These are phyloP conservation scores for Eleusine indica DNA, from an alignment of 176 grass and related monocot species.

Conservation along the genomic window DNA sequence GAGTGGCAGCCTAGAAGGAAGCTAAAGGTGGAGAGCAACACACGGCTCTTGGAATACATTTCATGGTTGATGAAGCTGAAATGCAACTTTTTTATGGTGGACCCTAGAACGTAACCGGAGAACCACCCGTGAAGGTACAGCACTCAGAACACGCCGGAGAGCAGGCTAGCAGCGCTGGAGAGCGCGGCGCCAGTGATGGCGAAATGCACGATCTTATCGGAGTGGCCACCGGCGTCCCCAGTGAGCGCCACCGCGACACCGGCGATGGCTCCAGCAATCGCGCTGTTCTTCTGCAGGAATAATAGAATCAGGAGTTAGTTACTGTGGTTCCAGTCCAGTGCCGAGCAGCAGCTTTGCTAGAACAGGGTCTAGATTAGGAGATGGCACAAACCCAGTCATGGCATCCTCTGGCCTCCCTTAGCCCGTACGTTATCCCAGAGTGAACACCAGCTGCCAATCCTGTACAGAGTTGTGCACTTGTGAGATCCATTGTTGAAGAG, in stretches of 20 bases:
- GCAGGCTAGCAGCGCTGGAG: constrained; percentile 66
- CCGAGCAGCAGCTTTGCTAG: background rate
- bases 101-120: background rate
- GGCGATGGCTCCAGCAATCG: constrained; percentile 62
- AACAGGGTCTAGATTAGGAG: background rate
- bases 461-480: background rate
- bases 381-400: constrained; percentile 72
- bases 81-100: background rate
- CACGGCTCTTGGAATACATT: background rate
- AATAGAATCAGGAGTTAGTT: background rate
- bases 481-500: background rate
- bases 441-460: constrained; percentile 80
- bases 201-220: constrained; percentile 75
- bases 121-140: background rate
- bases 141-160: constrained; percentile 72
- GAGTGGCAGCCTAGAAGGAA: background rate
- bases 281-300: constrained; percentile 71
- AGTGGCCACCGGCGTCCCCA: constrained; percentile 42
- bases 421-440: constrained; percentile 78
- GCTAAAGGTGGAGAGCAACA: background rate
- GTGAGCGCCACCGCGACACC: constrained; percentile 75
- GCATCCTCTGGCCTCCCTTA: constrained; percentile 76
- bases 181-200: constrained; percentile 84
- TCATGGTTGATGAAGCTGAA: constrained; percentile 9
- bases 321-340: background rate